Base-by-base conservation (phyloP, 225 moss, liverwort and hornwort species). In the Polytrichum commune region DNA sequence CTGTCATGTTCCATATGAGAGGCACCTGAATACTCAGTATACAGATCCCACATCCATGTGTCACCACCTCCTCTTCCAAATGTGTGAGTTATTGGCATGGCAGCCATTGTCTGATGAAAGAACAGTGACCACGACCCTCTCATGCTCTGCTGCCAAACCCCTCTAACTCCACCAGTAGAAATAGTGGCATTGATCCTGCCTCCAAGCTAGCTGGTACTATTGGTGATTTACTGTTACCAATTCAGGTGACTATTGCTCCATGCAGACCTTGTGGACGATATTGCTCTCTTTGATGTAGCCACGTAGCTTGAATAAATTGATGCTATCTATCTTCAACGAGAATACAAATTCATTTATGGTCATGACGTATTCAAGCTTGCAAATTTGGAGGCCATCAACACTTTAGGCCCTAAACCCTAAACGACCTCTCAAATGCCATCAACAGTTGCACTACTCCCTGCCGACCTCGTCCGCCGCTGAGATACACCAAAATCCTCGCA, bases 251-350 rank as follows among this genome's bases (percentile, higher is more conserved):
- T 46, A 13, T 46, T 46, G 46, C 13, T 46, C 13, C 46, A 46
- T 62, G 70, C 77, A 73, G 66, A 94, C 94, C 94, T 98, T 98
- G 84, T 94, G 90, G 55, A 98, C 91, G 66, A 98, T 98, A 75
- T 98, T 98, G 86, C 97, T 98, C 33, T 94, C 97, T 77, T 88
- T 93, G 57, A 98, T 94, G 80, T 98, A 98, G 54, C 88, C 82
- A 32, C 91, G 88, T 26, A 98, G 81, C 80, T 98, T 98, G 81
- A 91, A 85, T 63, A 98, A 76, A 76, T 98, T 94, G 72, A 98
- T 81, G 70, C 90, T 91, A 78, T 94, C 97, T 57, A 98, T 93
- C 66, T 79, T 89, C 67, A 98, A 76, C 30, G 94, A 90, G 69
- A 94, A 98, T 53, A 94, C 78, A 65, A 94, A 94, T 73, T 98